These are phyloP conservation scores for Uromyces viciae-fabae DNA, from an alignment of 1,284 basidiomycete genomes.

Conservation along the genomic window DNA sequence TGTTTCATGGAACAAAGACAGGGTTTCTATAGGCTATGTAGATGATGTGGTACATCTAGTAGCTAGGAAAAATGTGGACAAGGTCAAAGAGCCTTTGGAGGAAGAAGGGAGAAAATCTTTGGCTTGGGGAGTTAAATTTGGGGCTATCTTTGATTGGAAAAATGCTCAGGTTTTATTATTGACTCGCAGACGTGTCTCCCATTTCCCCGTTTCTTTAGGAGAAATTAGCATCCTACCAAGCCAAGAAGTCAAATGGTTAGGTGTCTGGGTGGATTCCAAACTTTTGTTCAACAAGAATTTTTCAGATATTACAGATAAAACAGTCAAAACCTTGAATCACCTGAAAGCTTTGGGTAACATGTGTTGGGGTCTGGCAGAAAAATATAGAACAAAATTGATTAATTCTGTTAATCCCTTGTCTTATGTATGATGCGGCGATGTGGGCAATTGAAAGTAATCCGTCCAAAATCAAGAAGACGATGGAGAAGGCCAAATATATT, in stretches of 20 bases:
- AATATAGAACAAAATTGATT: background rate
- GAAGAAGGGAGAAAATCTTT: background rate
- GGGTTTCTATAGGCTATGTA: background rate
- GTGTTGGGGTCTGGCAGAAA: background rate
- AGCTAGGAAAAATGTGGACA: background rate
- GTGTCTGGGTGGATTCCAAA: background rate
- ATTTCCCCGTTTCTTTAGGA: background rate
- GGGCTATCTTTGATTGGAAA: background rate
- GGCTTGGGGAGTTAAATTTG: background rate
- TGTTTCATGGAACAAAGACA: background rate
- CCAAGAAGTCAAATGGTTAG: conserved; percentile 5
- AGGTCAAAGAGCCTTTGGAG: background rate
- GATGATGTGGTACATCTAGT: conserved; percentile 2
- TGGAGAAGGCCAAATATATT: too few species aligned
- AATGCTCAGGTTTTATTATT: background rate
- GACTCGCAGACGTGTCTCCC: background rate
- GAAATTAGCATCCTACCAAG: background rate
- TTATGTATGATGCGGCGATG: too few species aligned
- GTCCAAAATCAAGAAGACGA: too few species aligned
- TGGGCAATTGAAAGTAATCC: too few species aligned
- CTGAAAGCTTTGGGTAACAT: background rate
- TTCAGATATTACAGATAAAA: background rate
- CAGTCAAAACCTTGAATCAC: background rate
- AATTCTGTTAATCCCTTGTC: too few species aligned
- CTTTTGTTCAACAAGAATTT: background rate